Base-by-base conservation (phyloP, 768 basidiomycete species). In the Tricholoma bakamatsutake region DNA sequence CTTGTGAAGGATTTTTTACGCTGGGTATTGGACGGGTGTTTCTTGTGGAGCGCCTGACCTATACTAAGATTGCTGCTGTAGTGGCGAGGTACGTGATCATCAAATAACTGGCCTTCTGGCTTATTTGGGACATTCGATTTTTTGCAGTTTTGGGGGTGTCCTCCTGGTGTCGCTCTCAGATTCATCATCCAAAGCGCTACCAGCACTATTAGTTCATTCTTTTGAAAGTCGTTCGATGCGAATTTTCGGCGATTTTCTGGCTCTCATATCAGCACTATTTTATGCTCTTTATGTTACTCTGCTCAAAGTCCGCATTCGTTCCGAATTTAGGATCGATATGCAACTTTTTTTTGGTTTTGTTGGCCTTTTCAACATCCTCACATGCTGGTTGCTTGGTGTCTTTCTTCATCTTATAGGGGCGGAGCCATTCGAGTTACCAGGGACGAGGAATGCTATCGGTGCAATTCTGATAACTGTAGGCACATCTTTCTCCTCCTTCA, bases 161-260 rank as follows among this genome's bases (percentile, higher is more conserved):
- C 61, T 88, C 11, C 76, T 98, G 1, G 94, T 98, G n/a, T 93
- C 93, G 0, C 71, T 90, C 24, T 91, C 94, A 1, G 95, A 98
- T 69, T 85, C 87, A 9, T 51, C 59, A 17, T 40, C 61, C 33
- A 12, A 21, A 54, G 42, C 33, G 40, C 24, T 34, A 31, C 13
- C 42, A 49, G 50, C 28, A 5, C 47, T 28, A 3, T 27, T 27
- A 42, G 17, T 39, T 56, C 61, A 57, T 49, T 60, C 58, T 53
- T 56, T 40, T 60, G 57, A 12, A 61, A 50, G 57, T 40, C 50
- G 59, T 24, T 66, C 65, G 66, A 64, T 69, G 52, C 80, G 83
- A 3, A 68, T 85, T 17, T 59, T 90, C 3, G 97, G 97, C 24
- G 96, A 99, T 67, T 61, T 77, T 35, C 79, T 98, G 4, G 93